Evolutionary conservation across 2,329 filamentous ascomycete species (phyloP).

Genomic region (Madurella mycetomatis): DNA sequence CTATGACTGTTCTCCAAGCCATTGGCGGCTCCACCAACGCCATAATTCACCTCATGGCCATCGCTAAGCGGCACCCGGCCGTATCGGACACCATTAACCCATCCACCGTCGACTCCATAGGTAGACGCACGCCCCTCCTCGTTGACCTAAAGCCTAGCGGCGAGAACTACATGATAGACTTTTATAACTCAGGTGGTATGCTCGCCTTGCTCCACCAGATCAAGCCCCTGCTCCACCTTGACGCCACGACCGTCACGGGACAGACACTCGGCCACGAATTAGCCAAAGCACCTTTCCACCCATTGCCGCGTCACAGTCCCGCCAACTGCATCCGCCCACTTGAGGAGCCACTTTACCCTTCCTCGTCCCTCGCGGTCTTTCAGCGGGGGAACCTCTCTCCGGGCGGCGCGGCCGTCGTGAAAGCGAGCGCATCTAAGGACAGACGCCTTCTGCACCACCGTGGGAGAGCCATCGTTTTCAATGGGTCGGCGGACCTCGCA

Average conservation of each 20-base stretch:
- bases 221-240: slow-evolving; percentile 69
- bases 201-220: slow-evolving; percentile 75
- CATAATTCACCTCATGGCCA: slow-evolving; percentile 80
- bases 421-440: slow-evolving; percentile 83
- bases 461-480: slow-evolving; percentile 59
- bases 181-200: slow-evolving; percentile 85
- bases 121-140: slow-evolving; percentile 72
- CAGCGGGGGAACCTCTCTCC: slow-evolving; percentile 74
- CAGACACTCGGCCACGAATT: slow-evolving; percentile 78
- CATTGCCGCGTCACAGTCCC: slow-evolving; percentile 32
- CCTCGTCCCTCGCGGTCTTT: slow-evolving; percentile 77
- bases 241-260: slow-evolving; percentile 77
- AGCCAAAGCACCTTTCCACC: slow-evolving; percentile 60
- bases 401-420: slow-evolving; percentile 71
- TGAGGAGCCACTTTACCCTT: slow-evolving; percentile 59
- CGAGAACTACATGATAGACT: slow-evolving; percentile 83
- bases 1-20: slow-evolving; percentile 80
- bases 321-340: slow-evolving; percentile 61
- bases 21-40: slow-evolving; percentile 83
- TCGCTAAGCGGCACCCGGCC: slow-evolving; percentile 67
- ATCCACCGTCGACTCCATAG: slow-evolving; percentile 74
- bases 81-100: slow-evolving; percentile 62
- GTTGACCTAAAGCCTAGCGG: slow-evolving; percentile 84
- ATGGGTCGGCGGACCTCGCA: slow-evolving; percentile 70
- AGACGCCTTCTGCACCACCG: slow-evolving; percentile 48